Evolutionary conservation across 805 yeast species (phyloP), one percentile per base, ranked within the genome.

Genomic region (Candida maris): DNA sequence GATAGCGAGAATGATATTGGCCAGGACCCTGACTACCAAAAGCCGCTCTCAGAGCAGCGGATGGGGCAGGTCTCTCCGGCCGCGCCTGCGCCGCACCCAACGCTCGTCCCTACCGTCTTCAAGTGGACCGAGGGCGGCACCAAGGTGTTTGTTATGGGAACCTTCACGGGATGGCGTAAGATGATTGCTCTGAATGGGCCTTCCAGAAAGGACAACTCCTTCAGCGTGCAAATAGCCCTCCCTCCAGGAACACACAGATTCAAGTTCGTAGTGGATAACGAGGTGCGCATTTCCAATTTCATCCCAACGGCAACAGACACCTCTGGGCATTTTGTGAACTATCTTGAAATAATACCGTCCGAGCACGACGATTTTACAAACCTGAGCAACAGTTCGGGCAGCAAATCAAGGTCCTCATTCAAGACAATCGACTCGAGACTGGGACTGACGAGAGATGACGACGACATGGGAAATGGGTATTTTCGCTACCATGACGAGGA

Each of bases 231-330:
- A 34, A 67, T 86, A 33, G 85, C 85, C 27, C 64, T 86, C 31
- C 95, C 96, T 0, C 79, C 84, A 5, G 97, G 97, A 7, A 89
- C 96, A 0, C 97, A 89, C 61, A 70, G 96, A 46, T 85, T 91
- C 62, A 77, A 96, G 54, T 89, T 89, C 57, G 95, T 91, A 39
- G 93, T 89, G 28, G 97, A 89, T 55, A 88, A 89, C 61, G 97
- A 91, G 57, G 76, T 89, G 49, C 67, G 96, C 44, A 86, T 87
- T 57, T 81, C 93, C 25, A 95, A 88, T 59, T 79, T 73, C 48
- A 71, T 89, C 49, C 95, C 96, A n/a, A 88, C 96, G 1, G 97
- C 97, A 5, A 89, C 97, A 0, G 97, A 91, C 62, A 94, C 89
- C 45, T 83, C 88, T 80, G 97, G 97, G 32, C 89, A 89, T 57